Base-by-base conservation (phyloP, 768 basidiomycete genomes). In the Panaeolus cyanescens region DNA sequence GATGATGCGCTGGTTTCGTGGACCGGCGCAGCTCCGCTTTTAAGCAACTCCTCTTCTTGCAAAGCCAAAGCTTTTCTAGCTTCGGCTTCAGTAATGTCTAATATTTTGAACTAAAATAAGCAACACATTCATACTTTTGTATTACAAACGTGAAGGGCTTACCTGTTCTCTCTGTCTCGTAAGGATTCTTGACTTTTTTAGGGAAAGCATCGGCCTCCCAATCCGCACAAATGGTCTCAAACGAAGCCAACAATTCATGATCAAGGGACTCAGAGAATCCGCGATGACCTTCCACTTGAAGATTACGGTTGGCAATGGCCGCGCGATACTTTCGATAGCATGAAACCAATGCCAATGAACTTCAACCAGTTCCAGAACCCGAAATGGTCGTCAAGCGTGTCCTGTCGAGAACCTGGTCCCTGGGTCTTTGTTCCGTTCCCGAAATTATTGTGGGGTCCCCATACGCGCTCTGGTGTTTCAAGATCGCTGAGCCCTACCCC, bases 401-500 rank as follows among this genome's bases (percentile, higher is more conserved):
- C 73, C 2, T 65, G 66, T 13, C 36, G 33, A 39, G 34, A 58
- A 0, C 64, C 64, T 4, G 60, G 64, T 12, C 64, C 64, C 32
- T 55, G 53, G 9, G 58, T 73, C 3, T 68, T 64, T 0, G 73
- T 77, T 25, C 70, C 70, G 0, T 63, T 58, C 3, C 70, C 71
- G 0, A 64, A 58, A 0, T 60, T 50, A 57, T 77, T 75, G 12
- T 67, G 39, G 0, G 28, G 45, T 0, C 71, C 45, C 79, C 79
- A 80, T 0, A 62, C 59, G 0, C 67, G 60, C 34, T 80, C 76
- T 0, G 71, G 67, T 0, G 59, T 70, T 56, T 80, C 74, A 0
- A 72, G 68, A 59, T 75, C 73, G 1, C 67, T 69, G 0, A 68
- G 61, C 1, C 70, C 74, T 20, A 65, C 61, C 3, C 70, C 65